These are phyloP conservation scores for Pyrenula massariospora DNA, from an alignment of 495 filamentous ascomycete species.

Conservation along the genomic window DNA sequence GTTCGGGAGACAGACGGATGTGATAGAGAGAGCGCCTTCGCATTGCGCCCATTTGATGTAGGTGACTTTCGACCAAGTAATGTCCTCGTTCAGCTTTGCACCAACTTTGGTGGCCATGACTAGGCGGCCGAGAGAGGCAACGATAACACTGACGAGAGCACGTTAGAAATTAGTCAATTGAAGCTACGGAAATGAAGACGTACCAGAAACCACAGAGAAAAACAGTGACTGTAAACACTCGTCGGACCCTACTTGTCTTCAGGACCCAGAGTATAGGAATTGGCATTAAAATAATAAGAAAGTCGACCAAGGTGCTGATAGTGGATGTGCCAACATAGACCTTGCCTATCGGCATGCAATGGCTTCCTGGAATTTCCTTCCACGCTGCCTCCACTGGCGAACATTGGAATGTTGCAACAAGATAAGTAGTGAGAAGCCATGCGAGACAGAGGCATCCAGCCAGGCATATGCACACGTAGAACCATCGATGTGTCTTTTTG, in stretches of 20 bases:
- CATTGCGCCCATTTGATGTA: slow-evolving; percentile 1
- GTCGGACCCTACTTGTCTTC: not conserved
- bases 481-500: too few relatives aligned
- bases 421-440: slow-evolving; percentile 3
- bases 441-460: slow-evolving; percentile 2
- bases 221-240: not conserved
- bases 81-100: not conserved
- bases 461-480: too few relatives aligned
- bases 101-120: not conserved
- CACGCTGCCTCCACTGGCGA: slow-evolving; percentile 4
- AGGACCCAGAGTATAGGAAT: not conserved
- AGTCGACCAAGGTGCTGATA: not conserved
- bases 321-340: not conserved
- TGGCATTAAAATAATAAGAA: not conserved
- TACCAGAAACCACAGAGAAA: slow-evolving; percentile 1
- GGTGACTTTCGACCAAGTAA: not conserved
- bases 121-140: slow-evolving; percentile 1
- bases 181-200: not conserved
- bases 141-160: not conserved
- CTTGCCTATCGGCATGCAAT: not conserved
- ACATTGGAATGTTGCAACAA: slow-evolving; percentile 5
- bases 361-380: too few relatives aligned
- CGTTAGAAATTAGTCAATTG: not conserved
- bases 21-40: not conserved
- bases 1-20: not conserved